Base-by-base conservation (phyloP, 305 asterid species). In the Fraxinus baroniana region DNA sequence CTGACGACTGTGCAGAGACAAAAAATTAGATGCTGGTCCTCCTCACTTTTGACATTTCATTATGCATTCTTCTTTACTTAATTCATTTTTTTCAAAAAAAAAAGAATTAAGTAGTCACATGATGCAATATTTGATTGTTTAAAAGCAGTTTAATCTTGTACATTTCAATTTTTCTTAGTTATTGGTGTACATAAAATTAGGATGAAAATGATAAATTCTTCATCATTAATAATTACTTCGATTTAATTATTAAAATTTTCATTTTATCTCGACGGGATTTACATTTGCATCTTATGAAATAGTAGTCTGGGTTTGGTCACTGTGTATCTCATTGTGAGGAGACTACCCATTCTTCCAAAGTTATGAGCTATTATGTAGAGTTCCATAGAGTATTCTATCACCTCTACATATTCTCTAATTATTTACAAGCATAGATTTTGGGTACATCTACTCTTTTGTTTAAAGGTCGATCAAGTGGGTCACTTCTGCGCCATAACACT, bases 1-100 rank as follows among this genome's bases (percentile, higher is more conserved):
- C 33, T 32, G 0, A 32, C 33, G 4, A 4, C 2, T 32, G 33
- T 32, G 4, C 33, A 32, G 4, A 32, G 33, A 32, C 4, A 32
- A 32, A 28, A 28, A 28, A 28, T 28, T 60, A 30, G n/a, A 80
- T 86, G 84, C 81, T 84, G 90, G 86, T 85, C 90, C 93, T 84
- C 88, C 57, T 81, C 41, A 83, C 17, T 64, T 10, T 84, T 76
- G 78, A 83, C 86, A 84, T 86, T 26, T 84, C 17, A 70, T 71
- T 18, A 7, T 24, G 55, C 77, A 10, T 72, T 60, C 24, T 26
- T 60, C 24, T 15, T 66, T 26, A 66, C 33, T 66, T 66, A 35
- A 35, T 74, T 39, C 46, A 39, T 1, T 39, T 39, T 39, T 39
- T 39, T 7, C 46, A 39, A 39, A 7, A 37, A 39, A 39, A 36